Conservation (phyloP, 371 early-diverging fungal species). For the Mucor indicus region DNA sequence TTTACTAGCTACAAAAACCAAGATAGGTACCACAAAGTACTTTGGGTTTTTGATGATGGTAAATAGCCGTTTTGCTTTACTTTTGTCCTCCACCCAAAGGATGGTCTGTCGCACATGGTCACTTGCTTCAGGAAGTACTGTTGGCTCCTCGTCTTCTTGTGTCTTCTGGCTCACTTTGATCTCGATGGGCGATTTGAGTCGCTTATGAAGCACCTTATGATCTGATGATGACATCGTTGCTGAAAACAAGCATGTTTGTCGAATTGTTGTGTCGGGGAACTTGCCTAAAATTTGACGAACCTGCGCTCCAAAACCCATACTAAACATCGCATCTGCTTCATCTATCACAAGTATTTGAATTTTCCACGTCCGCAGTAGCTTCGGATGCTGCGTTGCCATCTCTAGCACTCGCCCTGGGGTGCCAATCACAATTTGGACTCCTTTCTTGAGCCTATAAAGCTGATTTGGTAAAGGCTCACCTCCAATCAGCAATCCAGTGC, state of each 20-base stretch:
- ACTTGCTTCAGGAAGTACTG: constrained; percentile 17
- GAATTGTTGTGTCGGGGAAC: constrained; percentile 31
- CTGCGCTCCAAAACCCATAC: constrained; percentile 51
- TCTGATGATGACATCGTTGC: constrained; percentile 31
- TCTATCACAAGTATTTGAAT: constrained; percentile 58
- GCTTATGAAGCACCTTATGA: constrained; percentile 1
- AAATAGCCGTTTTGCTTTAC: constrained; percentile 56
- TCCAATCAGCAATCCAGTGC: constrained; percentile 55
- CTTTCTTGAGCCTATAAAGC: constrained; percentile 50
- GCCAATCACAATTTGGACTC: constrained; percentile 56
- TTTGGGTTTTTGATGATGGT: constrained; percentile 55
- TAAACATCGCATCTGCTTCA: constrained; percentile 61
- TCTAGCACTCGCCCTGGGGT: constrained; percentile 62
- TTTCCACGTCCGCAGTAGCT: constrained; percentile 41
- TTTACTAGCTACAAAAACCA: constrained; percentile 59
- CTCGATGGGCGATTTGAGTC: constrained; percentile 19
- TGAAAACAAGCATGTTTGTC: constrained; percentile 54
- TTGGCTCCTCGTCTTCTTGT: background rate
- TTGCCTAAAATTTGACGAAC: constrained; percentile 46
- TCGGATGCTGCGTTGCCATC: constrained; percentile 37
- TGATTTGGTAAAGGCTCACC: constrained; percentile 55
- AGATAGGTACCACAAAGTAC: constrained; percentile 52
- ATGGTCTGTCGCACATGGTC: constrained; percentile 57
- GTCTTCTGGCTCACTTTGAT: constrained; percentile 15
- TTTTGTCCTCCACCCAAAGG: constrained; percentile 62